Evolutionary conservation across 345 rosid genomes (phyloP).

Genomic region (Balakata baccata): DNA sequence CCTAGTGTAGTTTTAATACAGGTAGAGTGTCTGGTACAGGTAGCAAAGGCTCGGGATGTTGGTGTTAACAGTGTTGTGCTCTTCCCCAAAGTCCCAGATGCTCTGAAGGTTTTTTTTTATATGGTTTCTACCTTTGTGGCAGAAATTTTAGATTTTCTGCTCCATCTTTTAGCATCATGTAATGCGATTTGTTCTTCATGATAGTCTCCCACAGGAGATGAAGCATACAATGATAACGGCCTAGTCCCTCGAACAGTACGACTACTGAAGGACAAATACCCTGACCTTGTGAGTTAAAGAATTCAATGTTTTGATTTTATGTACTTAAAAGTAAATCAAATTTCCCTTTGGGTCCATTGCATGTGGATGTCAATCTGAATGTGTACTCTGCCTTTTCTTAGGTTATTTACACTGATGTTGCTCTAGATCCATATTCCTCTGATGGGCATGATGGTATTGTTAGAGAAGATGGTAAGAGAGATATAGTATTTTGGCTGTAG

Average conservation of each 20-base stretch:
- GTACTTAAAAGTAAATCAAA: background rate
- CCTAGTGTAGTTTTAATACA: background rate
- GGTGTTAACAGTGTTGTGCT: slow-evolving; percentile 83
- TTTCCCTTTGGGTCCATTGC: background rate
- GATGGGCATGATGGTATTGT: slow-evolving; percentile 95
- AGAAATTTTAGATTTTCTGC: slow-evolving; percentile 1
- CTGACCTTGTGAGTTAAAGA: slow-evolving; percentile 70
- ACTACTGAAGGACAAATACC: slow-evolving; percentile 70
- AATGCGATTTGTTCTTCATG: slow-evolving; percentile 15
- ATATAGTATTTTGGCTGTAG: background rate
- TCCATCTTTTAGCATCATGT: background rate
- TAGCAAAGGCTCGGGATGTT: slow-evolving; percentile 85
- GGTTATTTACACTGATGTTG: slow-evolving; percentile 91
- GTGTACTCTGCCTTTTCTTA: slow-evolving; percentile 22
- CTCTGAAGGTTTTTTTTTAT: slow-evolving; percentile 61
- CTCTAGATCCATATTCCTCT: slow-evolving; percentile 82
- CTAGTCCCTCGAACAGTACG: slow-evolving; percentile 77
- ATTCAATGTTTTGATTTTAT: background rate
- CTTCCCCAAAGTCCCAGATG: slow-evolving; percentile 97
- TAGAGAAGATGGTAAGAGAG: slow-evolving; percentile 64
- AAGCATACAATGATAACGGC: slow-evolving; percentile 86
- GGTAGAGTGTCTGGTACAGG: slow-evolving; percentile 44
- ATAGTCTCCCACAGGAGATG: slow-evolving; percentile 83
- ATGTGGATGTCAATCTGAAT: slow-evolving; percentile 3
- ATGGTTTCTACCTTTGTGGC: slow-evolving; percentile 4